Evolutionary conservation across 2,329 filamentous ascomycete genomes (phyloP).

Genomic region (Xylariaceae sp.): DNA sequence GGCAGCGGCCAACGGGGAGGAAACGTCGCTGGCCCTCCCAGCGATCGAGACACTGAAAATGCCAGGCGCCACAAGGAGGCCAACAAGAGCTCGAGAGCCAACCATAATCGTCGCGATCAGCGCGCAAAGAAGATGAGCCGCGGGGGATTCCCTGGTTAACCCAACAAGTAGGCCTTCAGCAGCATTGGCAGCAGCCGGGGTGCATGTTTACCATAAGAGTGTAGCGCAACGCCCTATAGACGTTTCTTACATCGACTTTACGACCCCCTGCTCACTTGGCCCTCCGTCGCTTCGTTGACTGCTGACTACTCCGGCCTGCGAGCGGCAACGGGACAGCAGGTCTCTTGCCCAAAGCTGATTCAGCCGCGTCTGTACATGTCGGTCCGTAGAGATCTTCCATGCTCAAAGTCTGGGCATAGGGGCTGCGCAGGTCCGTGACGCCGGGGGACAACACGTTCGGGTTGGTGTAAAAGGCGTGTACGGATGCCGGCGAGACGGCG

Average conservation of each 20-base stretch:
- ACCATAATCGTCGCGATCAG: conserved; percentile 75
- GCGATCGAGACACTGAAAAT: conserved; percentile 63
- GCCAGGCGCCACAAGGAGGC: conserved; percentile 73
- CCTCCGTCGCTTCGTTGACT: conserved; percentile 18
- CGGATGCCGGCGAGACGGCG: conserved; percentile 20
- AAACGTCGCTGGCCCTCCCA: conserved; percentile 56
- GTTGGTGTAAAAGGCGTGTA: conserved; percentile 18
- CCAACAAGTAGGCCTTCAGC: too few relatives aligned
- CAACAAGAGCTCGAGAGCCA: conserved; percentile 72
- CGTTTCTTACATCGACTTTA: too few relatives aligned
- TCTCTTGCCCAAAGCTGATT: conserved; percentile 16
- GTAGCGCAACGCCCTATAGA: too few relatives aligned
- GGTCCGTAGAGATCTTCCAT: conserved; percentile 28
- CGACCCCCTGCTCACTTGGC: too few relatives aligned
- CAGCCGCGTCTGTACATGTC: conserved; percentile 5
- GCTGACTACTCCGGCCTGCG: conserved; percentile 12
- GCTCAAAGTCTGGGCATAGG: conserved; percentile 29
- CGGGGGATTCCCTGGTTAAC: conserved; percentile 31
- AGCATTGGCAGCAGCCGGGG: too few relatives aligned
- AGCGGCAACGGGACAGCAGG: conserved; percentile 13
- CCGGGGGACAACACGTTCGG: conserved; percentile 23
- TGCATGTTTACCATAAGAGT: too few relatives aligned
- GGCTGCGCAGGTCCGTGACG: conserved; percentile 29
- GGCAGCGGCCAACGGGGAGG: conserved; percentile 47
- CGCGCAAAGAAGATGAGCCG: conserved; percentile 59